phyloP scores from a whole-genome alignment of 1,139 yeast genomes.

The Lodderomyces beijingensis region DNA sequence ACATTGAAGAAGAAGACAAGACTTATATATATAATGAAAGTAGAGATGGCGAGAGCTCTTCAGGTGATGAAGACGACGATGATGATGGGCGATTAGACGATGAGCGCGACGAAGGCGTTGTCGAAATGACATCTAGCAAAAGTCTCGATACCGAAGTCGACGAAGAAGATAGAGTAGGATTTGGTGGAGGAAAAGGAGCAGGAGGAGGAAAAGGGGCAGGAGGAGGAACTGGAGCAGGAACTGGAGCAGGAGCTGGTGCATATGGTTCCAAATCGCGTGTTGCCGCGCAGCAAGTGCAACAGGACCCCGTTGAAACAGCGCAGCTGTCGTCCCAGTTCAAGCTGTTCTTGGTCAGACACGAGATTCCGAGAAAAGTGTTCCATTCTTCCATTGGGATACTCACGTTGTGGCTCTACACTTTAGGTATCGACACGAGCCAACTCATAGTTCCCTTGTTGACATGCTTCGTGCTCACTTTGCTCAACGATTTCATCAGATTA shows the following conservation, averaged over 20 bases:
- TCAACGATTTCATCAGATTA: slow-evolving; percentile 70
- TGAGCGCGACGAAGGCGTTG: slow-evolving; percentile 12
- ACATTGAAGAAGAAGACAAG: slow-evolving; percentile 37
- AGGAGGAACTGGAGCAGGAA: slow-evolving; percentile 2
- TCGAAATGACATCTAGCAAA: slow-evolving; percentile 3
- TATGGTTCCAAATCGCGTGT: not conserved
- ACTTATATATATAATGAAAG: slow-evolving; percentile 25
- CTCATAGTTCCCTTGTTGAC: slow-evolving; percentile 57
- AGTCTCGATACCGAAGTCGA: slow-evolving; percentile 8
- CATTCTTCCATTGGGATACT: slow-evolving; percentile 86
- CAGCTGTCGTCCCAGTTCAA: slow-evolving; percentile 2
- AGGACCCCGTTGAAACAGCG: not conserved
- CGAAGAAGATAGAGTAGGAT: slow-evolving; percentile 5
- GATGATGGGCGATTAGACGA: slow-evolving; percentile 14
- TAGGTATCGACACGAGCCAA: slow-evolving; percentile 51
- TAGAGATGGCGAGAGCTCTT: slow-evolving; percentile 14
- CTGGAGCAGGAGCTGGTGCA: slow-evolving; percentile 5
- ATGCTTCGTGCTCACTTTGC: slow-evolving; percentile 51
- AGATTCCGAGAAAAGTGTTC: slow-evolving; percentile 78
- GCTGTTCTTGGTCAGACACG: slow-evolving; percentile 67
- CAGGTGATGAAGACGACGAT: slow-evolving; percentile 14
- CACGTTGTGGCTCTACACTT: slow-evolving; percentile 67
- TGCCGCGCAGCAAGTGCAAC: not conserved
- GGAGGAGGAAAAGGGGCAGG: slow-evolving; percentile 6
- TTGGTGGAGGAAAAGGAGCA: slow-evolving; percentile 3